A percentile compares a stretch with the other conserved stretches of the same genome.
Conservation (phyloP, 2,329 filamentous ascomycete species). For the Mycosphaerella sp. region DNA sequence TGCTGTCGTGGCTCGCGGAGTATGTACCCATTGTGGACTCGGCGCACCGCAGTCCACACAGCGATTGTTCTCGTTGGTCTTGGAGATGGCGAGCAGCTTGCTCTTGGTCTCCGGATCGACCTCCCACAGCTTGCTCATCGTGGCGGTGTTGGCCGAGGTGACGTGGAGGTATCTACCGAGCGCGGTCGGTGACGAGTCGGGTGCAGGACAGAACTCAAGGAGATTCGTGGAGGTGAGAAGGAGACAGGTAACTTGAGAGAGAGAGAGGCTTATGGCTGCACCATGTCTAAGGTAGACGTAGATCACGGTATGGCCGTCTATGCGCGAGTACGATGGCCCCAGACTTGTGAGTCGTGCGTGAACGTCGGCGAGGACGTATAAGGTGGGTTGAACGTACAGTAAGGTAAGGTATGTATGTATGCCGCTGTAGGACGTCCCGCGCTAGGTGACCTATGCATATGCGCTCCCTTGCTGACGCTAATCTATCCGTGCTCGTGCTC, state of each 20-base stretch:
- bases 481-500: not conserved
- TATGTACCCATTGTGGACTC: conserved; percentile 88
- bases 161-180: not conserved
- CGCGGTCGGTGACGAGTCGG: too few species aligned
- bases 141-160: conserved; percentile 17
- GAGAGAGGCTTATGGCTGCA: not conserved
- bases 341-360: too few species aligned
- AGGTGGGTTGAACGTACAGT: not conserved
- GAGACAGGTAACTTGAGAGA: too few species aligned
- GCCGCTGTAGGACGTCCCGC: too few species aligned
- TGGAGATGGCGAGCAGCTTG: conserved; percentile 91
- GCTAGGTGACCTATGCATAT: too few species aligned
- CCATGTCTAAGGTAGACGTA: not conserved
- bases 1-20: not conserved
- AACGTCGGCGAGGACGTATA: not conserved
- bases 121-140: conserved; percentile 83
- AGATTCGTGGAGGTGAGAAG: too few species aligned
- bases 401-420: not conserved
- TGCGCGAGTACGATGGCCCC: too few species aligned
- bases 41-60: conserved; percentile 96
- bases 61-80: conserved; percentile 76
- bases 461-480: too few species aligned
- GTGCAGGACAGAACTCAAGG: too few species aligned
- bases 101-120: conserved; percentile 95
- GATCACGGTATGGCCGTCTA: not conserved